These are phyloP conservation scores for Teratosphaeria nubilosa DNA, from an alignment of 2,329 filamentous ascomycete species.

Conservation along the genomic window DNA sequence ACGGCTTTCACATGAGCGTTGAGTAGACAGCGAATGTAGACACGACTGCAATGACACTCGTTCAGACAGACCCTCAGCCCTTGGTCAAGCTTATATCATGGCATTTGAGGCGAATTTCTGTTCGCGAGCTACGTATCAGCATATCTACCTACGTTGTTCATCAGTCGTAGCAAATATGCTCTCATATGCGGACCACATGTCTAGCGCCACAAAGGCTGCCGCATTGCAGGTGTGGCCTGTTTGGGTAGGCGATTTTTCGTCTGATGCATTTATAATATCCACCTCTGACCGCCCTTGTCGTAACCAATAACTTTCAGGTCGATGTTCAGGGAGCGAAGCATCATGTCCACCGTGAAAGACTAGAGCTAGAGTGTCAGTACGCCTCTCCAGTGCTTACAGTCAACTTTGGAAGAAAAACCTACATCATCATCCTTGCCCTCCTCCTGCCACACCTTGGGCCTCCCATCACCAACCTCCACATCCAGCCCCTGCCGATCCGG, in stretches of 20 bases:
- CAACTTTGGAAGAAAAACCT: conserved; percentile 12
- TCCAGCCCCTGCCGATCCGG: conserved; percentile 27
- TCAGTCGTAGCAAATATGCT: background rate
- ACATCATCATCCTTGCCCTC: conserved; percentile 32
- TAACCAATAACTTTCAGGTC: conserved; percentile 54
- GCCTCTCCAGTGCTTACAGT: conserved; percentile 1
- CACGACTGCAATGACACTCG: background rate
- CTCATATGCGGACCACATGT: background rate
- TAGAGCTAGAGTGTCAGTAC: conserved; percentile 18
- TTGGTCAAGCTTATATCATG: background rate
- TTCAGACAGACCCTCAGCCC: background rate
- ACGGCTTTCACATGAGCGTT: background rate
- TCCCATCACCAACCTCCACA: conserved; percentile 27
- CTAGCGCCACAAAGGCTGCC: background rate
- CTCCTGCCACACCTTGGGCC: conserved; percentile 20
- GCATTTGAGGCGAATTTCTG: background rate
- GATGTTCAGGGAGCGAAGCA: conserved; percentile 56
- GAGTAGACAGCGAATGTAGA: background rate
- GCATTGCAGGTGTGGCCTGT: background rate
- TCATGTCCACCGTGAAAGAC: conserved; percentile 61
- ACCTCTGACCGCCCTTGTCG: conserved; percentile 47
- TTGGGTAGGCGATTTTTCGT: background rate
- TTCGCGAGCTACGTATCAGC: background rate
- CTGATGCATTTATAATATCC: conserved; percentile 30
- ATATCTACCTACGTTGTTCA: background rate